Evolutionary conservation across 108 stramenopile genomes (phyloP).

Genomic region (Fragilariopsis cylindrus): DNA sequence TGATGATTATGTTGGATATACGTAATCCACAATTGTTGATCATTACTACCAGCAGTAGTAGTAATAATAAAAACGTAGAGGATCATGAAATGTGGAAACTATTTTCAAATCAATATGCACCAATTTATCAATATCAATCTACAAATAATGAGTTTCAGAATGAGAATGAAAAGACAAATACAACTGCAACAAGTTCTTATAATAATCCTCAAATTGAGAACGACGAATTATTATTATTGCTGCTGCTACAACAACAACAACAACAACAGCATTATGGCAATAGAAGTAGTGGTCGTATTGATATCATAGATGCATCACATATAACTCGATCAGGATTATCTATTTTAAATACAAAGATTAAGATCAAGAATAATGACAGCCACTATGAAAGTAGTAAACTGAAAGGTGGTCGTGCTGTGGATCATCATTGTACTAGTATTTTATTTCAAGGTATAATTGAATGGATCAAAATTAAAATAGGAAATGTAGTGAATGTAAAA

Average conservation of each 20-base stretch:
- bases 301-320: no score
- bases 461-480: not conserved
- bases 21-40: not conserved
- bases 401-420: not conserved
- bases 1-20: constrained; percentile 6
- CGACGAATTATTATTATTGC: no score
- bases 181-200: no score
- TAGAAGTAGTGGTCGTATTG: no score
- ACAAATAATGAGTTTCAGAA: not conserved
- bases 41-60: not conserved
- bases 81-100: not conserved
- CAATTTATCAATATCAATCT: not conserved
- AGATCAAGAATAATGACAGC: no score
- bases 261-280: no score
- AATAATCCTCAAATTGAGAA: no score
- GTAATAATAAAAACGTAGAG: not conserved
- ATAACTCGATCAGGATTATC: not conserved
- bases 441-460: not conserved
- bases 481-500: not conserved
- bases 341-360: not conserved
- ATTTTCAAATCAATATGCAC: not conserved
- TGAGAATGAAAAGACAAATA: no score
- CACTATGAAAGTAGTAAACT: not conserved
- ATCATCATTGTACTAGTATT: not conserved
- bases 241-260: no score